These are phyloP conservation scores for Fusarium torreyae DNA, from an alignment of 2,329 filamentous ascomycete genomes.

Conservation along the genomic window DNA sequence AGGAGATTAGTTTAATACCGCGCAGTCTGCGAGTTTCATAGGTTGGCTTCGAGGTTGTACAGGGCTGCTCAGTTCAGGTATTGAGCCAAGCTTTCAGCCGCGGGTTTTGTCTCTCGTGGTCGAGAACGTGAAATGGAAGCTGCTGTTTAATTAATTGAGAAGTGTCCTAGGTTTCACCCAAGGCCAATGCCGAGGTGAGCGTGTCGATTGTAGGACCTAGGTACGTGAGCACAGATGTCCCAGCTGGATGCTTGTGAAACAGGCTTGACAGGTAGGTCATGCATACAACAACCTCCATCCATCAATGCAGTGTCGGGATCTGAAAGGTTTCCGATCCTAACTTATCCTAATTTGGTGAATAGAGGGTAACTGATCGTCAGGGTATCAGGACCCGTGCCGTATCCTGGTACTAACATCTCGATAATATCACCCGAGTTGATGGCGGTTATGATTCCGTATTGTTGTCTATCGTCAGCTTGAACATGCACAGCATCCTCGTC, in stretches of 20 bases:
- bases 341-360: constrained; percentile 36
- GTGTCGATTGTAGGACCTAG: neutral
- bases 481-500: constrained; percentile 12
- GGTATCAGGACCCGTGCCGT: constrained; percentile 19
- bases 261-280: constrained; percentile 14
- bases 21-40: neutral
- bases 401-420: constrained; percentile 13
- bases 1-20: constrained; percentile 29
- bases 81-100: constrained; percentile 35
- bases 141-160: neutral
- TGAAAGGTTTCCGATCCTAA: neutral
- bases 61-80: neutral
- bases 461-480: constrained; percentile 5
- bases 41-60: neutral
- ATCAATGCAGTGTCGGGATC: constrained; percentile 16
- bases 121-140: neutral
- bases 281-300: constrained; percentile 11
- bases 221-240: constrained; percentile 12
- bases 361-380: constrained; percentile 37
- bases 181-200: constrained; percentile 1
- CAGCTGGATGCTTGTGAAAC: constrained; percentile 22
- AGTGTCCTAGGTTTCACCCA: constrained; percentile 9
- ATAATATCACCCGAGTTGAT: constrained; percentile 4
- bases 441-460: neutral
- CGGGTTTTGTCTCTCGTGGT: neutral